Percentiles rank a stretch among this genome's conserved stretches.
Conservation (phyloP, 1,139 yeast genomes). For the Scheffersomyces titani region DNA sequence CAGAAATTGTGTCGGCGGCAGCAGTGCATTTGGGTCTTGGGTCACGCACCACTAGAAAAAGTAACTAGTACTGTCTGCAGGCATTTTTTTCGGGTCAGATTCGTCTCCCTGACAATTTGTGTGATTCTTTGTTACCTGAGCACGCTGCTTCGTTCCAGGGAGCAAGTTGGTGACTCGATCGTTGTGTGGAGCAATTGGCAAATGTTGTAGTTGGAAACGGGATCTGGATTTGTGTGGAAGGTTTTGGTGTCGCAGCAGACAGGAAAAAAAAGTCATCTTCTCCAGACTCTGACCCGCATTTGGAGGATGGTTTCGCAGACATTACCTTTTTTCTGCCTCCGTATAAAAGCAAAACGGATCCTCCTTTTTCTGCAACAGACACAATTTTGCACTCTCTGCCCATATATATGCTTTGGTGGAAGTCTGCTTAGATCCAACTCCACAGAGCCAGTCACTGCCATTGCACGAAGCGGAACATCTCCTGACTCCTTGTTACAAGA, state of each 20-base stretch:
- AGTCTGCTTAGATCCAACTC: neutral
- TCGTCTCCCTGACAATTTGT: neutral
- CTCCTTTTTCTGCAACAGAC: neutral
- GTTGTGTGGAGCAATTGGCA: neutral
- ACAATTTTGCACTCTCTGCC: neutral
- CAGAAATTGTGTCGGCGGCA: neutral
- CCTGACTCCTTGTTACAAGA: neutral
- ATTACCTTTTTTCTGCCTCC: neutral
- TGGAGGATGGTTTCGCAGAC: neutral
- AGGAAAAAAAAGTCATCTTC: neutral
- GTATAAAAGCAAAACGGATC: neutral
- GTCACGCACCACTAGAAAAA: neutral
- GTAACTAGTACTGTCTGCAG: neutral
- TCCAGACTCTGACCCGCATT: neutral
- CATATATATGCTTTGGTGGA: neutral
- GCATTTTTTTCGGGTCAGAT: neutral
- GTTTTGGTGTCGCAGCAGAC: neutral
- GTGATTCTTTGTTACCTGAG: neutral
- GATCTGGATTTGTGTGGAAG: neutral
- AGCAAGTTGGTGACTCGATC: neutral
- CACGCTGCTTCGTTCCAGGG: neutral
- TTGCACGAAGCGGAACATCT: neutral
- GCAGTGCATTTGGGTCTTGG: neutral
- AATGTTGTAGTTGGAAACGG: neutral
- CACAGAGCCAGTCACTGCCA: neutral